Percentiles rank a stretch among this genome's conserved stretches.
Evolutionary conservation across 2,329 filamentous ascomycete genomes (phyloP).

Genomic region (Fusarium sublunatum): DNA sequence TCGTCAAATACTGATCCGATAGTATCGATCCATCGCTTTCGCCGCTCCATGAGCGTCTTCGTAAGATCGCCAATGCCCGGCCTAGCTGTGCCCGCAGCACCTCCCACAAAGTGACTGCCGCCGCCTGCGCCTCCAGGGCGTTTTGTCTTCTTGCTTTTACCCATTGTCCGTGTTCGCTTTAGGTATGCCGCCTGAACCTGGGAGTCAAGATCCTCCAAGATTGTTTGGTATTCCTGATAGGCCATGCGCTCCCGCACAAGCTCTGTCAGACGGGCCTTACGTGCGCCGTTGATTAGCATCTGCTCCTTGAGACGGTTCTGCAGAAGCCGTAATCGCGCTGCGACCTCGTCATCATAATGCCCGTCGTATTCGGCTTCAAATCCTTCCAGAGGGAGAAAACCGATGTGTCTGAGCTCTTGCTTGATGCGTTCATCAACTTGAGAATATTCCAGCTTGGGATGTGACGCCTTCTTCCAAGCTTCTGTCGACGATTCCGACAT

Average conservation of each 20-base stretch:
- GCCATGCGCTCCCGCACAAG: constrained; percentile 93
- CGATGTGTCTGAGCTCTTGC: constrained; percentile 90
- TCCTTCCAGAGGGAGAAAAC: constrained; percentile 78
- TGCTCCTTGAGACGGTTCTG: constrained; percentile 86
- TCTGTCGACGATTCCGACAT: constrained; percentile 82
- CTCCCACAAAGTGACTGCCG: constrained; percentile 72
- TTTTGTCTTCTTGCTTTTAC: constrained; percentile 93
- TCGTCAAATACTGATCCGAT: constrained; percentile 92
- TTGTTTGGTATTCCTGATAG: constrained; percentile 95
- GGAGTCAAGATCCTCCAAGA: constrained; percentile 93
- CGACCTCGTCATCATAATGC: constrained; percentile 93
- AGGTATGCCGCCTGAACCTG: constrained; percentile 96
- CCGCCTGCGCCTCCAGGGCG: constrained; percentile 79
- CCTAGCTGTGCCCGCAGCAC: constrained; percentile 71
- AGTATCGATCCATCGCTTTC: constrained; percentile 87
- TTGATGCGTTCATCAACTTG: constrained; percentile 92
- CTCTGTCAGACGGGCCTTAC: constrained; percentile 87
- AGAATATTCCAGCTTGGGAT: constrained; percentile 82
- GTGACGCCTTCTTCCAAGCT: constrained; percentile 80
- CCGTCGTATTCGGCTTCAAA: constrained; percentile 82
- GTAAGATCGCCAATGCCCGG: constrained; percentile 91
- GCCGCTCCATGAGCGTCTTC: constrained; percentile 90
- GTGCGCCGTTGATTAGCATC: constrained; percentile 87
- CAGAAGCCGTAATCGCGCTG: constrained; percentile 85
- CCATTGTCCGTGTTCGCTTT: constrained; percentile 93